These are phyloP conservation scores for Silene conica DNA, from an alignment of 148 eudicot species.

Conservation along the genomic window DNA sequence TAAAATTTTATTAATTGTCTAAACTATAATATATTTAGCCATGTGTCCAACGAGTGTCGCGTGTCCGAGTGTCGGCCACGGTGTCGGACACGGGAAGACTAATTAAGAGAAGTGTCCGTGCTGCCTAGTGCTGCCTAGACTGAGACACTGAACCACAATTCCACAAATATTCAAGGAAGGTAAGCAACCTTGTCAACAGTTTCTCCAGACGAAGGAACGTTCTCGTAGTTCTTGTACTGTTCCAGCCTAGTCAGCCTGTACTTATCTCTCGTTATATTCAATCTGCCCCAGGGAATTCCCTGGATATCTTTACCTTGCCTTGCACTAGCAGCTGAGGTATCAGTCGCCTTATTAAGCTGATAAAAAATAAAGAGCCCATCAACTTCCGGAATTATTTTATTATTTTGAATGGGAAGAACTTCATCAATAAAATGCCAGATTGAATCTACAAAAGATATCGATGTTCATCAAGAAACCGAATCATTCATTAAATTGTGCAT, in stretches of 20 bases:
- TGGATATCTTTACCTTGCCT: constrained; percentile 89
- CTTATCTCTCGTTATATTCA: constrained; percentile 66
- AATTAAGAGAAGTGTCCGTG: no score
- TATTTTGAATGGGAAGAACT: neutral
- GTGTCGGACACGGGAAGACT: no score
- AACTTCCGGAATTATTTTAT: neutral
- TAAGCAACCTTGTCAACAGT: constrained; percentile 57
- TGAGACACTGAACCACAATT: neutral
- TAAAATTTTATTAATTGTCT: no score
- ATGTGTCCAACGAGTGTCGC: no score
- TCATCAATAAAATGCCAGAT: no score
- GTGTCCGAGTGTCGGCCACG: no score
- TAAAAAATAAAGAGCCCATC: neutral
- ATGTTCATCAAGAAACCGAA: no score
- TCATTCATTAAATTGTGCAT: no score
- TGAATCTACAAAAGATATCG: no score
- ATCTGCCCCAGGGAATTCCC: constrained; percentile 84
- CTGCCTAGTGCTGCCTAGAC: no score
- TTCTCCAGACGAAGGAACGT: constrained; percentile 60
- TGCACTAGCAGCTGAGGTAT: constrained; percentile 78
- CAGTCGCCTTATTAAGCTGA: constrained; percentile 68
- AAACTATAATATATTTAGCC: no score
- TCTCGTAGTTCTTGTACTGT: constrained; percentile 80
- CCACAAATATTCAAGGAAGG: neutral
- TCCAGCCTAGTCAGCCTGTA: constrained; percentile 75